Evolutionary conservation across 2,329 filamentous ascomycete species (phyloP), one percentile per base, ranked within the genome.

Genomic region (Alternaria tenuissima): DNA sequence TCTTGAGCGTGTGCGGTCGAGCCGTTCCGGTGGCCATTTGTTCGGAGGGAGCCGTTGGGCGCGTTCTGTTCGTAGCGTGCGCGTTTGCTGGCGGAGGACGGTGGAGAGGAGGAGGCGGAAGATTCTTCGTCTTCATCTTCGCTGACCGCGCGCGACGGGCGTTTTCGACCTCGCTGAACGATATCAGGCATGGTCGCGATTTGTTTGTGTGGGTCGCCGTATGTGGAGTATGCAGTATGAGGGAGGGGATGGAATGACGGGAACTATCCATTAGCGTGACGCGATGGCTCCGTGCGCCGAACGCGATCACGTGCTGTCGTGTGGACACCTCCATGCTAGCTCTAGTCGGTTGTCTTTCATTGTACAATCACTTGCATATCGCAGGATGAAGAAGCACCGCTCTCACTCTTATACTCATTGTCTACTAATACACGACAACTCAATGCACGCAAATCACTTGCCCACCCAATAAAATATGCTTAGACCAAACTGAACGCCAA

Each of bases 41-140:
- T 46, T 12, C 55, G 59, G 36, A 59, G 20, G 53, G 62, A 61
- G 41, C 38, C 57, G 18, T 61, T 55, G 34, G 71, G 75, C 75
- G 74, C 74, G 75, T 77, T 68, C 62, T 61, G 63, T 38, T 52
- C 56, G 48, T 68, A 59, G 53, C 75, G 74, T 39, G 66, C 69
- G 69, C 76, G 76, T 72, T 78, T 78, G 55, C 68, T 73, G 55
- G 65, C 62, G 8, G 60, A 53, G 7, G 72, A 74, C 11, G 58
- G 52, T 14, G 65, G 59, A 42, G 70, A 67, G 46, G 70, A 67
- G 16, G 67, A 54, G 11, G 65, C 69, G n/a, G 36, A 20, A 9
- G 67, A 70, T 11, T 61, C 53, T 24, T 72, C 68, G 24, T 70
- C 65, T 9, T 61, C 64, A 14, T 67, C 66, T 11, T 74, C 69